Conservation (phyloP, 768 basidiomycete species). For the Podaxis sp. region DNA sequence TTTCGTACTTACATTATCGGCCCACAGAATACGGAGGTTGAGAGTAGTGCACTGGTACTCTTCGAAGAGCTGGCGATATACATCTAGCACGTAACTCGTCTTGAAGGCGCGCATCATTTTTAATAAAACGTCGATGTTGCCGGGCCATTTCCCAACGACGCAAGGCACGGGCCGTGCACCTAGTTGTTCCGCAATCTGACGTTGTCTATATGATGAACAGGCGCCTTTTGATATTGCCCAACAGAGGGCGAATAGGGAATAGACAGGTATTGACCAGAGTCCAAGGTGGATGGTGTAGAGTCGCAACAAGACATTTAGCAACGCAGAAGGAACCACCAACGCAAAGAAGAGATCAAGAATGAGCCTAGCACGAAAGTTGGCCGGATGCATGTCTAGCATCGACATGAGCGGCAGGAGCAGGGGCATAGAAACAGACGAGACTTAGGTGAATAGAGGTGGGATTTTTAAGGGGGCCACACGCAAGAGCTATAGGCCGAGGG, state of each 20-base stretch:
- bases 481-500: conserved; percentile 5
- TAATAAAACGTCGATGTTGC: conserved; percentile 71
- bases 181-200: conserved; percentile 43
- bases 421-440: not conserved
- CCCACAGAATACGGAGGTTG: conserved; percentile 69
- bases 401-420: not conserved
- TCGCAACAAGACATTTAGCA: conserved; percentile 24
- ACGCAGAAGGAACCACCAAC: conserved; percentile 13
- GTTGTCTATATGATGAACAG: conserved; percentile 36
- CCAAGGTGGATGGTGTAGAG: conserved; percentile 32
- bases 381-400: conserved; percentile 13
- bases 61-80: conserved; percentile 64
- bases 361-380: conserved; percentile 18
- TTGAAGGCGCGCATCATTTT: conserved; percentile 54
- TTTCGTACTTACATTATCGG: conserved; percentile 54
- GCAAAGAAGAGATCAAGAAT: conserved; percentile 13
- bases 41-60: conserved; percentile 72
- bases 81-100: conserved; percentile 60
- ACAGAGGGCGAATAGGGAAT: conserved; percentile 40
- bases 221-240: conserved; percentile 38
- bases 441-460: not conserved
- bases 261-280: conserved; percentile 33
- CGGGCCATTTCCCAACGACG: conserved; percentile 71
- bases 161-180: conserved; percentile 54
- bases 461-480: not conserved